Conservation (phyloP, 345 rosid genomes). For the Bretschneidera sinensis region DNA sequence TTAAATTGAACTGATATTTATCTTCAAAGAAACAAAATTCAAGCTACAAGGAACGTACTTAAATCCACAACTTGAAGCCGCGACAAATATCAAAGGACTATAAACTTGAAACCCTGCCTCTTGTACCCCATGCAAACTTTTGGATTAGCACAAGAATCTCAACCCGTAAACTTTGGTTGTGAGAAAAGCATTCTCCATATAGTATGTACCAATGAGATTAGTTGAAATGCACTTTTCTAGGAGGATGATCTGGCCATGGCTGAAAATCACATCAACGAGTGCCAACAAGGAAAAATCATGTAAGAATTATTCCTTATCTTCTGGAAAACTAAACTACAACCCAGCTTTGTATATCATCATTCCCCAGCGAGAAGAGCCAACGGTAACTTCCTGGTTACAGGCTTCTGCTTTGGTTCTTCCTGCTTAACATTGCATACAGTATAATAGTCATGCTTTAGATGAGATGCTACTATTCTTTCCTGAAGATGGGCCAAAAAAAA, state of each 20-base stretch:
- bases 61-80: no score
- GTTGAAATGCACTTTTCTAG: conserved; percentile 16
- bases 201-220: background rate
- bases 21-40: no score
- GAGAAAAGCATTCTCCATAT: background rate
- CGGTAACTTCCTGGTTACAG: conserved; percentile 24
- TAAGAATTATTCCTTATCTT: no score
- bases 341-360: conserved; percentile 22
- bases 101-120: no score
- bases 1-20: no score
- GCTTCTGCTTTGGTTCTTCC: conserved; percentile 23
- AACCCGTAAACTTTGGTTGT: background rate
- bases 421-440: conserved; percentile 27
- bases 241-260: conserved; percentile 22
- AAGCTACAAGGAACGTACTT: no score
- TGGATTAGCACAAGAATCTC: no score
- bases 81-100: no score
- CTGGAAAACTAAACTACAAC: conserved; percentile 26
- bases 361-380: conserved; percentile 32
- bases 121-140: no score
- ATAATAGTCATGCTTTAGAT: conserved; percentile 42
- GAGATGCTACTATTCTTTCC: conserved; percentile 50
- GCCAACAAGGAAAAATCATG: conserved; percentile 14
- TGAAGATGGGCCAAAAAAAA: conserved; percentile 19
- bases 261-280: conserved; percentile 14